Base-by-base conservation (phyloP, 1,284 basidiomycete species). In the Cerioporus squamosus region DNA sequence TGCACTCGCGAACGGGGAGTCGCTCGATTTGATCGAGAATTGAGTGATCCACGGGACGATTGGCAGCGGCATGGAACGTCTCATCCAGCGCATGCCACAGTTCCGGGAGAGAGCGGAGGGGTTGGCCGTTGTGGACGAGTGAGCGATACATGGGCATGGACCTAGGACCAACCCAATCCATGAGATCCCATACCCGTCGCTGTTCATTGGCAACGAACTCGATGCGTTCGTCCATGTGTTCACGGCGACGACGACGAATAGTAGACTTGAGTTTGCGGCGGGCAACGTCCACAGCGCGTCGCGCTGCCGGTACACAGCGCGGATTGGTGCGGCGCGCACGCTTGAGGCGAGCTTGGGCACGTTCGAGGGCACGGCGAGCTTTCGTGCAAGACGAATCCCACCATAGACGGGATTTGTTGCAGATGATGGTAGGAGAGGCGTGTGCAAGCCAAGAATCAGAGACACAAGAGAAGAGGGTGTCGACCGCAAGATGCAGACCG, bases 221-320 rank as follows among this genome's bases (percentile, higher is more conserved):
- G 12, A 56, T 56, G 10, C 48, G 55, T 36, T 56, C 55, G 20
- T 56, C 49, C 3, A 56, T 17, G 36, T 51, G 55, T 17, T 33
- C 7, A 3, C 33, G 31, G 17, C 55, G 42, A 14, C 55, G 55
- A 1, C 23, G 17, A 3, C 55, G 48, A n/a, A 56, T 51, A 17
- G 55, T 24, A 3, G 55, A 45, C 36, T 56, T 56, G 18, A 56
- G 49, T 6, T 23, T 31, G 2, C 49, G 42, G 33, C 26, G 39
- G 1, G 48, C 48, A 0, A 17, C 24, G 0, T 12, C 17, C 2
- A 51, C 48, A 0, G 43, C 22, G 15, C 23, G 29, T 2, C 22
- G 48, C 5, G 55, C 55, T 1, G 43, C 48, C 4, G 47, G 33
- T 9, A 24, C 36, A 5, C 51, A 48, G 23, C 24, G 43, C 1